Evolutionary conservation across 768 basidiomycete species (phyloP).

Genomic region (Suillus plorans): DNA sequence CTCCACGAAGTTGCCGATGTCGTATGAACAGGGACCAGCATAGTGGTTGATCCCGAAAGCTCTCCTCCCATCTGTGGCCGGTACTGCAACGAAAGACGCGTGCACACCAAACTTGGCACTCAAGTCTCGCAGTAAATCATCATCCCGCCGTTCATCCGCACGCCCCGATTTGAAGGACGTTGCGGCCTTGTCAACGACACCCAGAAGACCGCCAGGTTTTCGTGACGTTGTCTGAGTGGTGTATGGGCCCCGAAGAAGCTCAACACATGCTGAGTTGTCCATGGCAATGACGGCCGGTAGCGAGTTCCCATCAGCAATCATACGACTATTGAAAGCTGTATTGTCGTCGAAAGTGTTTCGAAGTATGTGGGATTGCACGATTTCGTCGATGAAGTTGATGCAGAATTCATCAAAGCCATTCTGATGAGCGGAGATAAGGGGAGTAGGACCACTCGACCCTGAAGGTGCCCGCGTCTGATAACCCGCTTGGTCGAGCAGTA

Average conservation of each 20-base stretch:
- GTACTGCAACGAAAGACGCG: conserved; percentile 48
- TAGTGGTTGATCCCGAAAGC: conserved; percentile 65
- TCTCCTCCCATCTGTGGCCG: conserved; percentile 28
- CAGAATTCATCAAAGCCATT: conserved; percentile 63
- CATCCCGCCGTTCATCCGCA: conserved; percentile 45
- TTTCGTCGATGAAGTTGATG: conserved; percentile 59
- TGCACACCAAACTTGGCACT: conserved; percentile 46
- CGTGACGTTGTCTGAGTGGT: conserved; percentile 44
- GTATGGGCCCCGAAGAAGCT: conserved; percentile 56
- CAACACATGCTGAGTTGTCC: conserved; percentile 56
- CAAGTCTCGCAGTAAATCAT: conserved; percentile 51
- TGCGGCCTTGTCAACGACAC: conserved; percentile 51
- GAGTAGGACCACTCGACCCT: conserved; percentile 40
- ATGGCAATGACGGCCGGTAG: conserved; percentile 47
- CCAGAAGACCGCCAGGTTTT: conserved; percentile 61
- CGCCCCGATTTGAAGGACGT: conserved; percentile 52
- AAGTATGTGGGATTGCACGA: conserved; percentile 58
- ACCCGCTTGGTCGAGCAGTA: conserved; percentile 55
- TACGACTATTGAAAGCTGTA: conserved; percentile 42
- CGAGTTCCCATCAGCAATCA: conserved; percentile 51
- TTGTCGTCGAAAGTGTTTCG: conserved; percentile 52
- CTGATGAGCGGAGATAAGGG: conserved; percentile 54
- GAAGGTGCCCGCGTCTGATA: conserved; percentile 53
- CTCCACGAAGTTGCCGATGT: conserved; percentile 47
- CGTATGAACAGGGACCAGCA: conserved; percentile 53